Base-by-base conservation (phyloP, 2,329 filamentous ascomycete genomes). In the Cladophialophora carrionii region DNA sequence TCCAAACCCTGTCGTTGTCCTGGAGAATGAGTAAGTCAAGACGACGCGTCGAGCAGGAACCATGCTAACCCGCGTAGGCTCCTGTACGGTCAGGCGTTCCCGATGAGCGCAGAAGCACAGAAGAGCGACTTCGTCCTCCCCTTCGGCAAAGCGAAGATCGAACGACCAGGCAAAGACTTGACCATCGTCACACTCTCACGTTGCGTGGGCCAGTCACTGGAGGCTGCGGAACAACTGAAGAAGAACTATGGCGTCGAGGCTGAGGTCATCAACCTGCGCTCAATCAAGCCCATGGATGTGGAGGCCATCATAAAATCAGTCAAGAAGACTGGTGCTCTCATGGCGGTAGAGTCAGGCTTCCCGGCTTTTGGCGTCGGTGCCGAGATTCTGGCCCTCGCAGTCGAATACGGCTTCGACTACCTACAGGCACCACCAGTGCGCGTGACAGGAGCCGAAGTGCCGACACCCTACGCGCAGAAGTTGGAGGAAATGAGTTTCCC, bases 391-490 rank as follows among this genome's bases (percentile, higher is more conserved):
- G 95, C 95, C 66, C 84, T 97, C 67, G 89, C 92, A 69, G 96
- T 96, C 90, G 95, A 99, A 82, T 99, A 98, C 80, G 93, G 87
- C 70, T 99, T 98, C 77, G 95, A 99, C 83, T 98, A 96, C 83
- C 89, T 99, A 71, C 89, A 97, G 75, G 92, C 92, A 63, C 95
- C 95, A 55, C 95, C 92, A 68, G 90, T 94, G 79, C 89, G 95
- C 79, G 88, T 99, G 75, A 98, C 95, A 65, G 95, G 95, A 78
- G 94, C 95, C 71, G 95, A 99, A 79, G 95, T 99, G 12, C 95
- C 95, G 57, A 99, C 95, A 7, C 95, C 95, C 43, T 98, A 99
- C 77, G 94, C 95, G 65, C 84, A 89, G 80, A 91, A 91, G 78
- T 86, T 99, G 64, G 95, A 99, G 85, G 88, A 95, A 81, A 90